These are phyloP conservation scores for Datura wrightii DNA, from an alignment of 257 asterid species.

Conservation along the genomic window DNA sequence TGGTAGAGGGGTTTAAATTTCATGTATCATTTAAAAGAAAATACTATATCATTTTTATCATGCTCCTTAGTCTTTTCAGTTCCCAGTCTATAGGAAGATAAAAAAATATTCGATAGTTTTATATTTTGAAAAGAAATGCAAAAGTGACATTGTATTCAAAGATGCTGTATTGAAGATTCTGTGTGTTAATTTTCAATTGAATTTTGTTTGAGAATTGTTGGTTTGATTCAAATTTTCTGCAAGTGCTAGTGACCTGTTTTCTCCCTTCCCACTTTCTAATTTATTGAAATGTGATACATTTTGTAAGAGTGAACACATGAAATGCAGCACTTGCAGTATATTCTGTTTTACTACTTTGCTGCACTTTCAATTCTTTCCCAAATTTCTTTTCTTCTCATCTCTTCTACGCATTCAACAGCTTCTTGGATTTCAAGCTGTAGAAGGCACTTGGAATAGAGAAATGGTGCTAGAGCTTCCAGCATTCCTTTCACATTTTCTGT, in stretches of 20 bases:
- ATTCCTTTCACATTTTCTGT: conserved; percentile 73
- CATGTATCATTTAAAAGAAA: background rate
- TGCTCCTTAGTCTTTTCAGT: background rate
- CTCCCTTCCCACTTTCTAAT: too few species aligned
- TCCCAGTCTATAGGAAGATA: background rate
- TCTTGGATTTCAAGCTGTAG: conserved; percentile 49
- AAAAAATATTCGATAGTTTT: background rate
- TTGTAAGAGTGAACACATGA: background rate
- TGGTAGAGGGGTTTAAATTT: background rate
- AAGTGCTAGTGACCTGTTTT: background rate
- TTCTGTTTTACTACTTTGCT: conserved; percentile 43
- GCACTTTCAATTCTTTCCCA: conserved; percentile 70
- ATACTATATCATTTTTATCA: background rate
- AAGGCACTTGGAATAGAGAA: conserved; percentile 60
- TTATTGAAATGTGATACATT: background rate
- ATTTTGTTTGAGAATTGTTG: background rate
- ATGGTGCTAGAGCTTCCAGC: conserved; percentile 72
- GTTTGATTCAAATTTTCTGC: background rate
- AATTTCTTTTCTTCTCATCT: conserved; percentile 52
- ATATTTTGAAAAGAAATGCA: background rate
- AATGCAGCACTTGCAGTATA: conserved; percentile 16
- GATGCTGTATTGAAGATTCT: background rate
- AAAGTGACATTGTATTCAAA: background rate
- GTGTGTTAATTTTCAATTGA: background rate
- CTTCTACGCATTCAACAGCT: conserved; percentile 41